Evolutionary conservation across 495 filamentous ascomycete species (phyloP).

Genomic region (Oidiodendron maius): DNA sequence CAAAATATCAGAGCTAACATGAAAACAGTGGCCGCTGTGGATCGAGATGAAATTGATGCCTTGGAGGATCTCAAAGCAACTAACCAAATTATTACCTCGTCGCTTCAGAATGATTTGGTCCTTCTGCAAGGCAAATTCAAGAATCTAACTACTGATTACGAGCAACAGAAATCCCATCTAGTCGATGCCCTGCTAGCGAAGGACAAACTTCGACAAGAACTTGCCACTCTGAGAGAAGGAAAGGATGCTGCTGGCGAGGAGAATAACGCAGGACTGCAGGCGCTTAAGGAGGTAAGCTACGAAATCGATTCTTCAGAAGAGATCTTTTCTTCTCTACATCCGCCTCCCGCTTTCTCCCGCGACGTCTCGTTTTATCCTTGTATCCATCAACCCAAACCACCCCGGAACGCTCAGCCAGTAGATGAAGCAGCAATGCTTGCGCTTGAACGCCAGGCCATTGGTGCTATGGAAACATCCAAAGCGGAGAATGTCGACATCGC

Average conservation of each 20-base stretch:
- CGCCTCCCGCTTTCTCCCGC: background rate
- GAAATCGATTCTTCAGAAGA: background rate
- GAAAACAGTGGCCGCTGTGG: constrained; percentile 37
- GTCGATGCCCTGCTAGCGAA: constrained; percentile 45
- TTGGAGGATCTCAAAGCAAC: constrained; percentile 46
- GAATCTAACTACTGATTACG: constrained; percentile 34
- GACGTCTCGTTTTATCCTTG: background rate
- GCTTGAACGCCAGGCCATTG: background rate
- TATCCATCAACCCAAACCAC: background rate
- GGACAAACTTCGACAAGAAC: constrained; percentile 45
- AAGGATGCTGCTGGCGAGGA: background rate
- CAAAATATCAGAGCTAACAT: constrained; percentile 18
- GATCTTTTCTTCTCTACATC: background rate
- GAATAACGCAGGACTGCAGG: background rate
- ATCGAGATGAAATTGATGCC: constrained; percentile 37
- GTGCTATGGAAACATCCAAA: background rate
- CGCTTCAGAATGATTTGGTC: constrained; percentile 44
- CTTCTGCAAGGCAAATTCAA: constrained; percentile 36
- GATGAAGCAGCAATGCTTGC: background rate
- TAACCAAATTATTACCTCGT: constrained; percentile 44
- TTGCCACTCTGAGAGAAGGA: constrained; percentile 15
- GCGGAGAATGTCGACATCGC: background rate
- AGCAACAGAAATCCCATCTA: constrained; percentile 45
- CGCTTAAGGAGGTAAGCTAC: constrained; percentile 18
- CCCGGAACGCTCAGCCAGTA: background rate